Evolutionary conservation across 78 protist genomes (phyloP).

Genomic region (Capsaspora owczarzaki): DNA sequence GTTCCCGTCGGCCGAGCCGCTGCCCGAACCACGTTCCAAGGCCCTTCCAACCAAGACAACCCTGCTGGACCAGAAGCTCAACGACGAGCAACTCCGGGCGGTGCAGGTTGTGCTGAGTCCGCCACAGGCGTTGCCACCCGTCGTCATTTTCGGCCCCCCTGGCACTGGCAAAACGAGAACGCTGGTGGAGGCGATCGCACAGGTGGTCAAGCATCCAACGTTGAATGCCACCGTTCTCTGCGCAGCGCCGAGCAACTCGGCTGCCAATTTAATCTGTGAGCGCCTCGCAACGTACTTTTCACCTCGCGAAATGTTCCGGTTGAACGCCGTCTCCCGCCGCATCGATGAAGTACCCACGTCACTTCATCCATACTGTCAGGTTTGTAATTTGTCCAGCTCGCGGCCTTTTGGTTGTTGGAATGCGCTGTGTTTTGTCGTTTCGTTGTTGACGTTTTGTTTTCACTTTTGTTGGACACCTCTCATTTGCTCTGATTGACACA

Average conservation of each 20-base stretch:
- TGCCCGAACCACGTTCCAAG: too few relatives aligned
- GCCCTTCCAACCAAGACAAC: too few relatives aligned
- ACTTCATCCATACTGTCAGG: not conserved
- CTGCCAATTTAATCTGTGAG: constrained; percentile 25
- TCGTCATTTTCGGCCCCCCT: constrained; percentile 51
- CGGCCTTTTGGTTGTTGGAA: not conserved
- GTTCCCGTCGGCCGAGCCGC: too few relatives aligned
- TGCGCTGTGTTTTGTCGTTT: not conserved
- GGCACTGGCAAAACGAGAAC: constrained; percentile 59
- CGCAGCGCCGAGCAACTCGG: constrained; percentile 32
- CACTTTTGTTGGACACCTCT: not conserved
- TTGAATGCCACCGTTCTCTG: constrained; percentile 5
- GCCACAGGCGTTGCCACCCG: constrained; percentile 2
- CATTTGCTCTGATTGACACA: not conserved
- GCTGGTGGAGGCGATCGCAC: constrained; percentile 23
- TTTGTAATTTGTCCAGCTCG: not conserved
- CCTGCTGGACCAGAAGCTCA: too few relatives aligned
- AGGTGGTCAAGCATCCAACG: not conserved
- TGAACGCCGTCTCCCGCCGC: not conserved
- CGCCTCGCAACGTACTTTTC: not conserved
- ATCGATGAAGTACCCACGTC: not conserved
- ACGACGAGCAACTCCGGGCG: not conserved
- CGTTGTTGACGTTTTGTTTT: not conserved
- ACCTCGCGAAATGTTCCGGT: not conserved
- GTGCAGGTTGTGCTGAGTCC: not conserved